Evolutionary conservation across 2,329 filamentous ascomycete species (phyloP), one percentile per base, ranked within the genome.

Genomic region (Atkinsonella texensis): DNA sequence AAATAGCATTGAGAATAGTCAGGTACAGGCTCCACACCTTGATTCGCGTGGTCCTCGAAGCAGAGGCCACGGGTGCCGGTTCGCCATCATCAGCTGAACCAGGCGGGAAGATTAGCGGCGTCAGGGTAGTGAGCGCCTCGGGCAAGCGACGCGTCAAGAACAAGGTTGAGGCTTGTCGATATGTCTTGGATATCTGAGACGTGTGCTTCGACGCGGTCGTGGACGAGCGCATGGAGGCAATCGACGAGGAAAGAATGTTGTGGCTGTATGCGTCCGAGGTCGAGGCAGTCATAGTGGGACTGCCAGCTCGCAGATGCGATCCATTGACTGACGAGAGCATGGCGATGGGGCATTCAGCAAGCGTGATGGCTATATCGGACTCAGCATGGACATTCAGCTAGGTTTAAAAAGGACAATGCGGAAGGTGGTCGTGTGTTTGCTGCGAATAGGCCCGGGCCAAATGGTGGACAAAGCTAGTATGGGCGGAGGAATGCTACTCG

Each of bases 21-120:
- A 97, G 78, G 66, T 97, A 98, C 61, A 98, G 77, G 67, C 89
- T 95, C 93, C 93, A 98, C 56, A 97, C 85, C 69, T 97, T 98
- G 67, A 95, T 85, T 57, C 90, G 77, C 52, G 88, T 93, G 33
- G 84, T 86, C 58, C 85, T 81, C 42, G 87, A 90, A 50, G 89
- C 89, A 56, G 77, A 80, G 50, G 87, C 84, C 50, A 96, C 82
- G 4, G 89, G 88, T 31, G 89, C 85, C 31, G 79, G 73, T 52
- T 81, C 76, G 33, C 70, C 68, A 66, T 73, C 67, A 47, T 75
- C 71, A 18, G 70, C 68, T 52, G 74, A 69, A 32, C 71, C 70
- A 56, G 71, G 64, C 8, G 83, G 76, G 1, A 79, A 83, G 62
- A 98, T 85, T 55, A 96, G 77, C 9, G 91, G 88, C 46, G 90